Base-by-base conservation (phyloP, 257 asterid genomes). In the Eucommia ulmoides region DNA sequence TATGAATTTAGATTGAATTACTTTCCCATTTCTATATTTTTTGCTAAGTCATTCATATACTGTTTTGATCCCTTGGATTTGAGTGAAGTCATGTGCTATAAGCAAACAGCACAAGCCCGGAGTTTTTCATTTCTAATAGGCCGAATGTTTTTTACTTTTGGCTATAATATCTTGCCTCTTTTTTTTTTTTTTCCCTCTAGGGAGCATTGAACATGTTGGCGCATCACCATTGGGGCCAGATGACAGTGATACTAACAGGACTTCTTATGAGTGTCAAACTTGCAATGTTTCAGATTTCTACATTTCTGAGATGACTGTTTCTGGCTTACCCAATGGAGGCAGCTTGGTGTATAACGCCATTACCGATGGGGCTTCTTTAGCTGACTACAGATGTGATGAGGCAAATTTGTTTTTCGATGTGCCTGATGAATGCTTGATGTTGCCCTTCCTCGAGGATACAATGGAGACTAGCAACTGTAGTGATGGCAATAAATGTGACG, bases 221-320 rank as follows among this genome's bases (percentile, higher is more conserved):
- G 93, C 96, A 18, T 82, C 67, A 57, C 64, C 76, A 77, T 91
- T 81, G 59, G 78, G 74, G 14, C 94, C 82, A 56, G 89, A 84
- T 54, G 83, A 88, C 71, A 88, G 76, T 49, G 82, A 78, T 51
- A 68, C 84, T 75, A 82, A 86, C 72, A 66, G 75, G 72, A 72
- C 74, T 60, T 71, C 87, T 42, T 74, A 76, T 59, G 84, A 76
- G 56, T 61, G 72, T 60, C 72, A 73, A 54, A 67, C 68, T 24
- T 75, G 89, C 82, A 71, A 73, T 58, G 65, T 68, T 18, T 74
- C 93, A 26, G 96, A 89, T 65, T 76, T 74, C 54, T 67, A 71
- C 75, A 60, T 76, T 58, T 74, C 93, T 63, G 93, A 84, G 77
- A 80, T 76, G 78, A 78, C 74, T 58, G 78, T 75, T 70, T 78